These are phyloP conservation scores for Fomitopsis schrenkii DNA, from an alignment of 1,284 basidiomycete genomes.

Conservation along the genomic window DNA sequence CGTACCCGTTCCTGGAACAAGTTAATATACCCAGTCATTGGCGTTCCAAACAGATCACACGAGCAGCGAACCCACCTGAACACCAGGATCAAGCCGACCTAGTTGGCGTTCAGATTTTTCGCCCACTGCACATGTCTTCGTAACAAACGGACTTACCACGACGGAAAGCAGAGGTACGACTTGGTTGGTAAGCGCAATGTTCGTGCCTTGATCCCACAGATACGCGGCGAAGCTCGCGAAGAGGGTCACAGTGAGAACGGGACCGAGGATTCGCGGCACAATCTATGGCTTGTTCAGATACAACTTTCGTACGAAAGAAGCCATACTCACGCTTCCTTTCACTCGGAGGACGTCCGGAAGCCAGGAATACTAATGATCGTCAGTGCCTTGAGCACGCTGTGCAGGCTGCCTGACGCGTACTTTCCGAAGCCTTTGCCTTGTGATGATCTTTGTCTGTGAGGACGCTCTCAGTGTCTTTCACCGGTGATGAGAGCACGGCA, in stretches of 20 bases:
- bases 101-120: not conserved
- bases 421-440: slow-evolving; percentile 30
- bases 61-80: slow-evolving; percentile 50
- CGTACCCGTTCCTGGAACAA: slow-evolving; percentile 28
- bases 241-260: slow-evolving; percentile 78
- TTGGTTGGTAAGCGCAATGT: slow-evolving; percentile 61
- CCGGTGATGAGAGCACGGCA: not conserved
- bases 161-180: slow-evolving; percentile 85
- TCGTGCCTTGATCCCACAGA: slow-evolving; percentile 47
- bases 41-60: not conserved
- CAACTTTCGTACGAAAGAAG: not conserved
- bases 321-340: slow-evolving; percentile 61
- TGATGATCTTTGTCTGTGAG: slow-evolving; percentile 26
- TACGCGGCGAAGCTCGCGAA: slow-evolving; percentile 66
- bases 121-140: not conserved
- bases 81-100: slow-evolving; percentile 75
- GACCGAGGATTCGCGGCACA: slow-evolving; percentile 64
- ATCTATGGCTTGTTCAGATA: slow-evolving; percentile 40
- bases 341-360: slow-evolving; percentile 81
- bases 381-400: not conserved
- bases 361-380: slow-evolving; percentile 71
- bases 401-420: slow-evolving; percentile 10
- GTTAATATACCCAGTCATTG: not conserved
- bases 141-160: slow-evolving; percentile 56
- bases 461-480: not conserved